Conservation (phyloP, 1,139 yeast genomes). For the Kurtzmaniella quercitrusa region DNA sequence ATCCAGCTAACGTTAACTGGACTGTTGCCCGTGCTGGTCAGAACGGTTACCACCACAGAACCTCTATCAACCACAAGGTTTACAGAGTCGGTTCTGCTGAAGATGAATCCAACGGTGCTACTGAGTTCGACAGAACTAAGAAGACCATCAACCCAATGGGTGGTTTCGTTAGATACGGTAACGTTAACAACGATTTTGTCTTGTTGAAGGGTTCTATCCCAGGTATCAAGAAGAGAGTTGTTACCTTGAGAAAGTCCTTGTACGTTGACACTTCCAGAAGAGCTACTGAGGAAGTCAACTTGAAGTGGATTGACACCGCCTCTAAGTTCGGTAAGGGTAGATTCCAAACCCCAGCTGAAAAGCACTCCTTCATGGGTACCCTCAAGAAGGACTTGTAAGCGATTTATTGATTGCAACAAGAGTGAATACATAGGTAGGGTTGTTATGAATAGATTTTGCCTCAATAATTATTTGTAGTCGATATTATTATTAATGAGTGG, state of each 20-base stretch:
- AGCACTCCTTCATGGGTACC: conserved; percentile 99
- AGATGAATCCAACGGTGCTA: conserved; percentile 92
- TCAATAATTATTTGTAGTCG: neutral
- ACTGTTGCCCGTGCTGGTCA: conserved; percentile 99
- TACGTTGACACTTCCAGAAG: conserved; percentile 97
- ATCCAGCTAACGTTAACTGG: conserved; percentile 99
- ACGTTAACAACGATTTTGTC: conserved; percentile 94
- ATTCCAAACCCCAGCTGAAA: conserved; percentile 99
- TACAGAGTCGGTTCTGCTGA: conserved; percentile 98
- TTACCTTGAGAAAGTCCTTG: conserved; percentile 97
- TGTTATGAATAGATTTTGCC: neutral
- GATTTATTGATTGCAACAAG: conserved; percentile 10
- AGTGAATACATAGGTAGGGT: neutral
- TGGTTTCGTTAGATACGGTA: conserved; percentile 99
- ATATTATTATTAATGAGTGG: neutral
- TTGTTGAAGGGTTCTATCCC: conserved; percentile 98
- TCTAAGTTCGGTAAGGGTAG: conserved; percentile 99
- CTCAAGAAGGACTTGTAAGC: conserved; percentile 83
- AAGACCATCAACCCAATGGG: conserved; percentile 99
- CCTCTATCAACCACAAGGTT: conserved; percentile 99
- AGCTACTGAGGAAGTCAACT: conserved; percentile 93
- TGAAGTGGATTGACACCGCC: conserved; percentile 99
- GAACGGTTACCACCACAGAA: conserved; percentile 99
- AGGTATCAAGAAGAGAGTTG: conserved; percentile 99
- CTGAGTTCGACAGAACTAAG: conserved; percentile 98